Base-by-base conservation (phyloP, 108 stramenopile genomes). In the Cylindrotheca fusiformis region DNA sequence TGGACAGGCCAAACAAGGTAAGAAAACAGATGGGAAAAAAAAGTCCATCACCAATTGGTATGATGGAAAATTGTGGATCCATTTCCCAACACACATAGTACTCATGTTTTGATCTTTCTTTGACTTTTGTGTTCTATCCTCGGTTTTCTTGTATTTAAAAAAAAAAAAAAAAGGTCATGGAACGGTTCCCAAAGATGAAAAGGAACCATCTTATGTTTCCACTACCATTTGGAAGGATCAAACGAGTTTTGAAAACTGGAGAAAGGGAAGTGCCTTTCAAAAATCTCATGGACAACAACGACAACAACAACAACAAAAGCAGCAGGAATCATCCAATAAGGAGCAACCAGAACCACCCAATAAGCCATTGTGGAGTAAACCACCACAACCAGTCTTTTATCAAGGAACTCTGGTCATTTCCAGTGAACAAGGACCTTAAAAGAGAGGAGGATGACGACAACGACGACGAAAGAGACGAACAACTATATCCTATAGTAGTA, bases 381-480 rank as follows among this genome's bases (percentile, higher is more conserved):
- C 86, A 26, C 93, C 93, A 20, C 67, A 76, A 50, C 87, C 86
- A 0, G 82, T 91, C 20, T 91, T 91, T 71, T 94, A 91, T 54
- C 89, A 94, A 60, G 87, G 89, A 4, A 85, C 87, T 17, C 68
- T 94, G 55, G 89, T 89, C 18, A 90, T 94, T 59, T 65, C 87
- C 23, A 69, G 58, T 24, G 65, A 75, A 22, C 78, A 87, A 20
- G 93, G 93, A 36, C 82, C 89, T 8, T 94, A 75, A 78, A 8
- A 55, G 4, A 41, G 14, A 41, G 6, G n/a, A n/a, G n/a, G n/a
- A n/a, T n/a, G n/a, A n/a, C n/a, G n/a, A n/a, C n/a, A n/a, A n/a
- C n/a, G n/a, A n/a, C n/a, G n/a, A n/a, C n/a, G n/a, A n/a, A n/a
- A n/a, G n/a, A n/a, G n/a, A n/a, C n/a, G n/a, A n/a, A n/a, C n/a